Evolutionary conservation across 148 eudicot genomes (phyloP).

Genomic region (Selenicereus undatus): DNA sequence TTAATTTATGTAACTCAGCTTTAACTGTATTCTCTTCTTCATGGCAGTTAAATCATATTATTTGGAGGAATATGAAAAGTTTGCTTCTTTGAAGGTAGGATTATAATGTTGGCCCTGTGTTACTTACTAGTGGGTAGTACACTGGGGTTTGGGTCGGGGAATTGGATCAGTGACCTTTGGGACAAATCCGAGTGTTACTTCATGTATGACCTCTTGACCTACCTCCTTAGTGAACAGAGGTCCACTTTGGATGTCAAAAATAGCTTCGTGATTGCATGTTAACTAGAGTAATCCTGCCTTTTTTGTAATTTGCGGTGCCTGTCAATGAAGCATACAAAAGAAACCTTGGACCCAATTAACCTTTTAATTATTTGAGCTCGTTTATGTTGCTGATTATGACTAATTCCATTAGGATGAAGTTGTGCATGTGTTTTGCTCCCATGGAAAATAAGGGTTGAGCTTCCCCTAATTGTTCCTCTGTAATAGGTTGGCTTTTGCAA

Average conservation of each 20-base stretch:
- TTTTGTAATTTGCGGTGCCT: not conserved
- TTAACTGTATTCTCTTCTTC: not conserved
- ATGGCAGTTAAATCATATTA: not conserved
- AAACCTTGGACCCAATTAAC: not conserved
- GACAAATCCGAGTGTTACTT: not conserved
- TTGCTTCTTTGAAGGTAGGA: not conserved
- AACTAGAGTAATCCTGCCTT: not conserved
- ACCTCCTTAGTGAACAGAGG: not conserved
- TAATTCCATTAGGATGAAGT: not conserved
- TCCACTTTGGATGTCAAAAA: not conserved
- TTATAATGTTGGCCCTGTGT: not conserved
- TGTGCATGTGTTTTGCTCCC: not conserved
- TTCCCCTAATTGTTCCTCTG: not conserved
- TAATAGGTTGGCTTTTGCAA: conserved; percentile 80
- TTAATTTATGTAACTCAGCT: not conserved
- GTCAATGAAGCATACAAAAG: not conserved
- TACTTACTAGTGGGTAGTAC: not conserved
- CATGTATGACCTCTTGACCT: not conserved
- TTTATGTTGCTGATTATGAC: not conserved
- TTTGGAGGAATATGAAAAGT: not conserved
- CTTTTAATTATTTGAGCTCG: not conserved
- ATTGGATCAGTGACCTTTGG: not conserved
- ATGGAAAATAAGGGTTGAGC: not conserved
- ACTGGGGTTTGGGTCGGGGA: not conserved
- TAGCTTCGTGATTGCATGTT: not conserved